These are phyloP conservation scores for Talaromyces sp. DNA, from an alignment of 2,329 filamentous ascomycete genomes.

Conservation along the genomic window DNA sequence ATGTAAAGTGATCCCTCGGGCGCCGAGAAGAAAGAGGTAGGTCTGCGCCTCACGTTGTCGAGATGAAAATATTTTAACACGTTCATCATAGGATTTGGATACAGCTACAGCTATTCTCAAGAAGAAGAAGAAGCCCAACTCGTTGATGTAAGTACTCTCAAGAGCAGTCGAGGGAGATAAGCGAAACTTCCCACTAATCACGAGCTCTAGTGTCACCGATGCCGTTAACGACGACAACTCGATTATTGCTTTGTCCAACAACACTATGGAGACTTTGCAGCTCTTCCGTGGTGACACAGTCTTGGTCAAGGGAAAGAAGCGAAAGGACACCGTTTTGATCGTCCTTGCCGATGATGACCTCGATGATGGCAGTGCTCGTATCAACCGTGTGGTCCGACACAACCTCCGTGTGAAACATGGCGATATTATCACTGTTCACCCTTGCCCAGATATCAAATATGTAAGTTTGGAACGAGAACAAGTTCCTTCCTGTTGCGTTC, in stretches of 20 bases:
- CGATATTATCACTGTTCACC: conserved; percentile 94
- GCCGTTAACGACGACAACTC: conserved; percentile 99
- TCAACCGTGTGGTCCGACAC: conserved; percentile 98
- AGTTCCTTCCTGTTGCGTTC: no score
- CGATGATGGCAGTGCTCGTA: conserved; percentile 92
- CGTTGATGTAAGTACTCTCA: conserved; percentile 71
- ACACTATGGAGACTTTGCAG: conserved; percentile 97
- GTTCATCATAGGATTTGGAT: conserved; percentile 68
- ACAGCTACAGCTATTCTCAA: conserved; percentile 95
- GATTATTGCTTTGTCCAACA: conserved; percentile 95
- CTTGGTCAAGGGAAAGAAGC: conserved; percentile 98
- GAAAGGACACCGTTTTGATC: conserved; percentile 97
- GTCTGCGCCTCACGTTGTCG: conserved; percentile 29
- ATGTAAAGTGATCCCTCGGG: conserved; percentile 75
- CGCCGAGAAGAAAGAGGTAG: conserved; percentile 78
- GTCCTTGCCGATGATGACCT: conserved; percentile 96
- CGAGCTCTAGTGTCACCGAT: conserved; percentile 76
- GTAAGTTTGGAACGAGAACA: conserved; percentile 54
- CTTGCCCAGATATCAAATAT: conserved; percentile 99
- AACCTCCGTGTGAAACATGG: conserved; percentile 98
- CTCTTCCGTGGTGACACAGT: conserved; percentile 99
- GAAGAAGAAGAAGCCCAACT: conserved; percentile 99
- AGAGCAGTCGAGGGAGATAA: background rate
- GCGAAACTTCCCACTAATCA: conserved; percentile 11
- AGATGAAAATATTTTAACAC: conserved; percentile 25